Percentiles rank a stretch among this genome's conserved stretches.
Evolutionary conservation across 2,329 filamentous ascomycete genomes (phyloP).

Genomic region (Phaeosphaeria sp.): DNA sequence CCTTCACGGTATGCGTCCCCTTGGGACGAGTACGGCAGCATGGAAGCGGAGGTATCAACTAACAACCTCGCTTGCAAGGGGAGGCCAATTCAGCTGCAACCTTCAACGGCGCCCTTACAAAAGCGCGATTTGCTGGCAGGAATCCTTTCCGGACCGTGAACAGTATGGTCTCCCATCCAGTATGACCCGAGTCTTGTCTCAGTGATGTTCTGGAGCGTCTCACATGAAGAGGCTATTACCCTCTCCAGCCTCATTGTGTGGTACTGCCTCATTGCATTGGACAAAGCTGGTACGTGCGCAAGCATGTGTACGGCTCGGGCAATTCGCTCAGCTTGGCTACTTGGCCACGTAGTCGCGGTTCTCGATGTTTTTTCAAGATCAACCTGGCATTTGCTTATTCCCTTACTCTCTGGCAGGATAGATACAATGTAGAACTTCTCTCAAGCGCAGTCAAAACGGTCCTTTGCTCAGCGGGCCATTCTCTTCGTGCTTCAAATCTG

Average conservation of each 20-base stretch:
- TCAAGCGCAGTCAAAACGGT: no score
- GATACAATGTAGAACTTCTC: no score
- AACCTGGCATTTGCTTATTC: no score
- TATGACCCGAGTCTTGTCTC: not conserved
- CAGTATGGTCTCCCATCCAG: not conserved
- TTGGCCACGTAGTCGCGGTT: not conserved
- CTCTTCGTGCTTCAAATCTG: no score
- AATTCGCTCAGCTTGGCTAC: not conserved
- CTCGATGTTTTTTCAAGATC: not conserved
- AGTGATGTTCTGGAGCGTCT: not conserved
- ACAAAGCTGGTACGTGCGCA: not conserved
- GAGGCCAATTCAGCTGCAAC: not conserved
- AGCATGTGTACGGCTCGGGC: not conserved
- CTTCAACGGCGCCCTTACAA: not conserved
- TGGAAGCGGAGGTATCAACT: not conserved
- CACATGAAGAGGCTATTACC: not conserved
- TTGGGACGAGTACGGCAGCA: not conserved
- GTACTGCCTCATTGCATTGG: not conserved
- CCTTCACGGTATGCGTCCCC: no score
- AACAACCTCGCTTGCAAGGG: not conserved
- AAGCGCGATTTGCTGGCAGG: not conserved
- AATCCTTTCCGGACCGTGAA: not conserved
- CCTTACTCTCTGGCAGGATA: no score
- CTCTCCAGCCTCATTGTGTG: not conserved
- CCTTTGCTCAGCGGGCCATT: no score